Evolutionary conservation across 225 moss, liverwort and hornwort species (phyloP), one percentile per base, ranked within the genome.

Genomic region (Sphagnum tenellum): DNA sequence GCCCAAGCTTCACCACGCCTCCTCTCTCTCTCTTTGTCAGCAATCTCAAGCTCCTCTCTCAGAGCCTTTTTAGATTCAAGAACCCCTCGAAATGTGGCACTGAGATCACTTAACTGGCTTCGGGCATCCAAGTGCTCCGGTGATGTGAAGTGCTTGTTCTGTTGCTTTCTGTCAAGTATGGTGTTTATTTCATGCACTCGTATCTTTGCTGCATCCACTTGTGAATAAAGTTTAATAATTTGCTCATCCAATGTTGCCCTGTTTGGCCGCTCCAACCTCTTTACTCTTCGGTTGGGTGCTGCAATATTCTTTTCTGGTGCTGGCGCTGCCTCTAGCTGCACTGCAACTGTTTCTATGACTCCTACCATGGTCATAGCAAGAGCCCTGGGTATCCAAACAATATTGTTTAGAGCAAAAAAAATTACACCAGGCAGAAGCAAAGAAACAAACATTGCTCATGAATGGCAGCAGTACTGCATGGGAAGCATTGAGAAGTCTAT

Each of bases 241-340:
- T 70, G 64, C 71, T 90, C 84, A 5, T 94, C 94, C 63, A 90
- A 55, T 2, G 66, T 68, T 12, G 53, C 78, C 79, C 81, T 90
- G 62, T 76, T 69, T 9, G 94, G 90, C 56, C 77, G 77, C 70
- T 94, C 90, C 47, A 94, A 74, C 69, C 90, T 80, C 85, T 94
- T 90, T 2, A 89, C 86, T 66, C 82, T 77, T 11, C 78, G 78
- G 47, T 45, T 2, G 3, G 12, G 58, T 58, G 58, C 58, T 63
- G 81, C 65, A 13, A 58, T 46, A 64, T 56, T 54, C 72, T 77
- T 81, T 51, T 70, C 60, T 4, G 57, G 72, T 8, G 65, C 70
- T 59, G 75, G 67, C 52, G 6, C 52, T 47, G 75, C 78, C 62
- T 70, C 75, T 59, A 64, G 72, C 55, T 82, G 78, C 68, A 70